Percentiles rank a stretch among this genome's conserved stretches.
Conservation (phyloP, 1,284 basidiomycete genomes). For the Melampsora americana region DNA sequence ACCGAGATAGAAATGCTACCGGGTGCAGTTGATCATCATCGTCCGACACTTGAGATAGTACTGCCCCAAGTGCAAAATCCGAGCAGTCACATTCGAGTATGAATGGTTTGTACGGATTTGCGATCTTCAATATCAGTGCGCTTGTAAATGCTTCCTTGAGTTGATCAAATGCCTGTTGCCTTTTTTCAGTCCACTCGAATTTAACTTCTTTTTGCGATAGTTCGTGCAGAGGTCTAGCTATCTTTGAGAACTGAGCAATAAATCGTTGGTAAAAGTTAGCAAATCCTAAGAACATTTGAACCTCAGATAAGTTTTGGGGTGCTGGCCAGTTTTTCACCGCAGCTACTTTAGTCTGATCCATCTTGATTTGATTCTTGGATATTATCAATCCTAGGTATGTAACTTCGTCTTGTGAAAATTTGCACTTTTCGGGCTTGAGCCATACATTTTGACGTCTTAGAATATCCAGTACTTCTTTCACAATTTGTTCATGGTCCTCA, state of each 20-base stretch:
- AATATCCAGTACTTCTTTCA: neutral
- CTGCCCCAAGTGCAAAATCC: slow-evolving; percentile 5
- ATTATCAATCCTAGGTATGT: too few species aligned
- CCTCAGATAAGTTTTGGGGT: slow-evolving; percentile 49
- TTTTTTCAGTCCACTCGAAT: neutral
- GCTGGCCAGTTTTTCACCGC: slow-evolving; percentile 56
- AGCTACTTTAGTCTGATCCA: slow-evolving; percentile 57
- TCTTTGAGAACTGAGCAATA: slow-evolving; percentile 54
- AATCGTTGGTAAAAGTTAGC: slow-evolving; percentile 58
- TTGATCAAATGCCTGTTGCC: neutral
- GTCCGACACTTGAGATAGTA: neutral
- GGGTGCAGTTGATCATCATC: slow-evolving; percentile 6
- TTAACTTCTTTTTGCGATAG: slow-evolving; percentile 6
- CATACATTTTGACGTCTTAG: neutral
- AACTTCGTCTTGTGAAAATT: neutral
- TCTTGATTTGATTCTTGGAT: slow-evolving; percentile 52
- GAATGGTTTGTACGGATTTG: slow-evolving; percentile 1
- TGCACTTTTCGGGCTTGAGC: slow-evolving; percentile 8
- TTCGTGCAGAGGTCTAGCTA: neutral
- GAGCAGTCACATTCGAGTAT: slow-evolving; percentile 21
- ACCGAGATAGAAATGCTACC: neutral
- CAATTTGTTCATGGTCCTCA: neutral
- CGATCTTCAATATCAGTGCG: slow-evolving; percentile 1
- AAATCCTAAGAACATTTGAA: slow-evolving; percentile 54
- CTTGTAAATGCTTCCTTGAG: neutral